Evolutionary conservation across 306 rosid species (phyloP).

Genomic region (Morella rubra): DNA sequence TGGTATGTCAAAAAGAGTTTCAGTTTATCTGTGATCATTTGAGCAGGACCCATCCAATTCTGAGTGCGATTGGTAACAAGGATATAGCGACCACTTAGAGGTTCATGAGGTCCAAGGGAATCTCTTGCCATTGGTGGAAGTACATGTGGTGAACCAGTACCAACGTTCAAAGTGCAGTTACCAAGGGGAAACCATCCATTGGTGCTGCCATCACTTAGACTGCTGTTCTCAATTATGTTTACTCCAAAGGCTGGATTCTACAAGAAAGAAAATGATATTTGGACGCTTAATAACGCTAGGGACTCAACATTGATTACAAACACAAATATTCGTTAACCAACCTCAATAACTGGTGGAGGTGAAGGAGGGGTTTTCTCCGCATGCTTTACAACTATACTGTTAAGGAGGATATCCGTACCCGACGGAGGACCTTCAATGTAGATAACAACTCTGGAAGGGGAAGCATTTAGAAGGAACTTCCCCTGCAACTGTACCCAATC

Average conservation of each 20-base stretch:
- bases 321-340: conserved; percentile 25
- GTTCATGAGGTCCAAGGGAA: conserved; percentile 72
- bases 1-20: conserved; percentile 79
- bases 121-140: conserved; percentile 98
- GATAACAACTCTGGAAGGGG: conserved; percentile 69
- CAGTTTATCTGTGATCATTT: conserved; percentile 76
- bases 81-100: conserved; percentile 67
- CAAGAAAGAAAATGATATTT: conserved; percentile 30
- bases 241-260: conserved; percentile 71
- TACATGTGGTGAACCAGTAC: conserved; percentile 74
- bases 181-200: conserved; percentile 90
- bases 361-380: conserved; percentile 78
- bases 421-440: conserved; percentile 92
- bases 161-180: conserved; percentile 69
- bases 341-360: conserved; percentile 65
- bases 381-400: conserved; percentile 71
- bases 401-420: conserved; percentile 83
- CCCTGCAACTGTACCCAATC: conserved; percentile 86
- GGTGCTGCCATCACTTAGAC: conserved; percentile 60
- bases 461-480: conserved; percentile 84
- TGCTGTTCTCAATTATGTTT: conserved; percentile 79
- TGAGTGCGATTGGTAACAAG: conserved; percentile 82
- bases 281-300: conserved; percentile 2
- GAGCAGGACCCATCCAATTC: conserved; percentile 98
- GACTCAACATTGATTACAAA: conserved; percentile 11